Conservation (phyloP, 2,329 filamentous ascomycete genomes). For the Colletotrichum godetiae region DNA sequence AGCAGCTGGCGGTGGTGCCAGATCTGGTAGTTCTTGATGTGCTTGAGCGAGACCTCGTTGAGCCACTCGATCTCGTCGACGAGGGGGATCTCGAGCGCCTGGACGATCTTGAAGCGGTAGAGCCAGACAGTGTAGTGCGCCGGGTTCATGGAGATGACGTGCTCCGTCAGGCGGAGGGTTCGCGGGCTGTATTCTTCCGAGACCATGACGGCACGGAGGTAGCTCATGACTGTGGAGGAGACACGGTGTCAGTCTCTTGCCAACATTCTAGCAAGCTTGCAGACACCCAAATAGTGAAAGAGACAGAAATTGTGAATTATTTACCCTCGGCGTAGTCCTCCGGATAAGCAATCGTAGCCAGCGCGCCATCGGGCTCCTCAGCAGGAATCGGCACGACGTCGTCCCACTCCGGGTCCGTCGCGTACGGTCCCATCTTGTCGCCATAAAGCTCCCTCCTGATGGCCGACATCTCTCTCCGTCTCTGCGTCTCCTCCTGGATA, state of each 20-base stretch:
- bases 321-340: constrained; percentile 86
- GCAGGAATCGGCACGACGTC: constrained; percentile 86
- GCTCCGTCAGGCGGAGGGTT: constrained; percentile 83
- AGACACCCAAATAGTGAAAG: neutral
- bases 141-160: constrained; percentile 92
- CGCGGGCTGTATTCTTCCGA: constrained; percentile 84
- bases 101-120: constrained; percentile 85
- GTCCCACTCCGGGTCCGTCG: constrained; percentile 81
- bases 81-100: constrained; percentile 73
- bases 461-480: constrained; percentile 62
- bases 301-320: constrained; percentile 37
- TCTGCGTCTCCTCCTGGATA: constrained; percentile 56
- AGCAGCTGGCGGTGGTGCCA: constrained; percentile 83
- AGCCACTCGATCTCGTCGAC: constrained; percentile 85
- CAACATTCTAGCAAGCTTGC: neutral
- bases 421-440: constrained; percentile 62
- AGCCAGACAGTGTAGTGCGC: constrained; percentile 99
- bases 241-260: constrained; percentile 8
- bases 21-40: constrained; percentile 99
- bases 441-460: constrained; percentile 66
- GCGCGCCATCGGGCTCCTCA: constrained; percentile 83
- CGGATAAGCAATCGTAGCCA: constrained; percentile 93
- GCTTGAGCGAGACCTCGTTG: constrained; percentile 81
- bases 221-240: constrained; percentile 78
- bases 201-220: constrained; percentile 94